phyloP scores from a whole-genome alignment of 257 asterid genomes.

The Przewalskia tangutica region DNA sequence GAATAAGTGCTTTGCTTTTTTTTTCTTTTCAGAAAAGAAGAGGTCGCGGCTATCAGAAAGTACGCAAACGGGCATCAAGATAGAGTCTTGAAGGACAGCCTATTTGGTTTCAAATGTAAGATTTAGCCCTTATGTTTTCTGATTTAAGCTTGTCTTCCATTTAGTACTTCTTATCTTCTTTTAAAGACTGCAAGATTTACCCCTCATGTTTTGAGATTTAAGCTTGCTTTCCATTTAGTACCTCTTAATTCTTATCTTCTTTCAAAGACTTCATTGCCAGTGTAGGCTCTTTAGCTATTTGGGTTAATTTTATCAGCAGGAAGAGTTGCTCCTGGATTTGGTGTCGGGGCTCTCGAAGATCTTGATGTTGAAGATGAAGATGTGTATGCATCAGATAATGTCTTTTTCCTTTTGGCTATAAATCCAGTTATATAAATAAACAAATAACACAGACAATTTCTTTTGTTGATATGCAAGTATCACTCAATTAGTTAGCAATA shows the following conservation, averaged over 20 bases:
- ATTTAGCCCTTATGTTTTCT: background rate
- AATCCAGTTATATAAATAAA: background rate
- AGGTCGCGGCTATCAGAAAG: constrained; percentile 50
- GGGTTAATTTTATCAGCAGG: no score
- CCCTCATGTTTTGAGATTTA: background rate
- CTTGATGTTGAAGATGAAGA: constrained; percentile 94
- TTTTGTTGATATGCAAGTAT: constrained; percentile 3
- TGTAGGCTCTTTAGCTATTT: constrained; percentile 14
- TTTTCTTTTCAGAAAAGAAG: constrained; percentile 54
- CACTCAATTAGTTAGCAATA: background rate
- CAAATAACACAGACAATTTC: constrained; percentile 1
- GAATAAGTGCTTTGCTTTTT: constrained; percentile 6
- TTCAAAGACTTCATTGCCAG: background rate
- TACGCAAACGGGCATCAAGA: constrained; percentile 28
- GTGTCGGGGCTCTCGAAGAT: constrained; percentile 95
- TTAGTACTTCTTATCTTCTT: background rate
- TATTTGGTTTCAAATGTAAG: constrained; percentile 37
- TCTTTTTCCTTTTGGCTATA: background rate
- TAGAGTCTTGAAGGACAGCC: constrained; percentile 46
- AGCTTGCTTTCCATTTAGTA: background rate
- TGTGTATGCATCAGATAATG: constrained; percentile 66
- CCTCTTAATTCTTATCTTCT: background rate
- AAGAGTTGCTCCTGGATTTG: no score
- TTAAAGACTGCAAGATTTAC: constrained; percentile 20
- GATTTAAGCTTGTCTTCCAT: background rate